Percentiles rank a stretch among this genome's conserved stretches.
phyloP scores from a whole-genome alignment of 305 asterid species.

The Fraxinus albicans region DNA sequence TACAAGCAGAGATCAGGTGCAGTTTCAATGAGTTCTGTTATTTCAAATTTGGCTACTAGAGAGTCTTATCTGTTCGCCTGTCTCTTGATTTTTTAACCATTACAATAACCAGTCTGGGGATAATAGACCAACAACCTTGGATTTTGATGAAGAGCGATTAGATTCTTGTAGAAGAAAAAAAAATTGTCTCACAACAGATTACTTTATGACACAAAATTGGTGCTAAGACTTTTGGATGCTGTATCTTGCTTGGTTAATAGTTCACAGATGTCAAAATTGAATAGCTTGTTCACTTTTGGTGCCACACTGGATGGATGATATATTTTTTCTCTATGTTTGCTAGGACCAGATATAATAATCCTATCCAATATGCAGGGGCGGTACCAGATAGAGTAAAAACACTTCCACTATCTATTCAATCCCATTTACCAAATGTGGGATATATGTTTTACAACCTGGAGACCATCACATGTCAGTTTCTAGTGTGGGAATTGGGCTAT shows the following conservation, averaged over 20 bases:
- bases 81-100: neutral
- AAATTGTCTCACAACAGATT: neutral
- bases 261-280: neutral
- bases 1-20: slow-evolving; percentile 99
- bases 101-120: neutral
- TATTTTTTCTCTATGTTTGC: neutral
- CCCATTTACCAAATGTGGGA: neutral
- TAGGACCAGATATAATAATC: neutral
- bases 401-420: neutral
- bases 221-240: neutral
- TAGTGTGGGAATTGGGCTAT: neutral
- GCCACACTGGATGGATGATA: neutral
- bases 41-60: slow-evolving; percentile 2
- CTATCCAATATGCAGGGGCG: neutral
- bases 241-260: neutral
- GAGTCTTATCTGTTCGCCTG: neutral
- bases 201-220: neutral
- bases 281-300: neutral
- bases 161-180: neutral
- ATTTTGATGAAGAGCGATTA: neutral
- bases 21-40: slow-evolving; percentile 15
- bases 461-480: neutral
- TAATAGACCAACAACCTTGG: neutral
- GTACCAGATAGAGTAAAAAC: neutral
- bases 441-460: neutral